Evolutionary conservation across 106 monocot genomes (phyloP), one percentile per base, ranked within the genome.

Genomic region (Dendrobium catenatum): DNA sequence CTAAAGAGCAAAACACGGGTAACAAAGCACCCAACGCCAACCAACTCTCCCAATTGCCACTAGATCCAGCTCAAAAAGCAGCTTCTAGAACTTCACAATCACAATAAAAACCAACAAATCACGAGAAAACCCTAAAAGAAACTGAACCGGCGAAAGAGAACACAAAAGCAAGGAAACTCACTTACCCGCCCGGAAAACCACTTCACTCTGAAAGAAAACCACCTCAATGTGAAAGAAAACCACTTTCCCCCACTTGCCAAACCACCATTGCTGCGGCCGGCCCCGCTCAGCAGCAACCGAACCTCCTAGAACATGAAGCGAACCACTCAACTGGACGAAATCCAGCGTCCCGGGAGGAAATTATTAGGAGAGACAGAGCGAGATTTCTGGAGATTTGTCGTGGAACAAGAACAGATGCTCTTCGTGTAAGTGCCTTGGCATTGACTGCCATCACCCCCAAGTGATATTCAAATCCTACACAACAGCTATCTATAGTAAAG

Each of bases 61-160:
- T 37, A 70, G 10, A 37, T 70, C 16, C 37, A 70, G 37, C 11
- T 33, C 33, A 33, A 70, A 70, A 70, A 37, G 37, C 29, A 24
- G 70, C 70, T 70, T 70, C 70, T 29, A 33, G 40, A 33, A 44
- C 41, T 19, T 74, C n/a, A 43, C 43, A 20, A 7, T n/a, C 43
- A n/a, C 42, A 42, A 42, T 43, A 74, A 74, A 33, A 74, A 44
- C 18, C 41, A 74, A 44, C 6, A 44, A 42, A 74, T 44, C 74
- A 74, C 44, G 74, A 74, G 74, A 74, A 42, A 44, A 44, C 41
- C 74, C 43, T 20, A 74, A 74, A 43, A 19, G 43, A 74, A 74
- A 44, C 6, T 20, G 43, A 19, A 44, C 74, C 42, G 2, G 20
- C n/a, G 18, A 18, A 17, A 43, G 44, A 16, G 20, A 44, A 44